These are phyloP conservation scores for Thermochaetoides thermophila DNA, from an alignment of 495 filamentous ascomycete species.

Conservation along the genomic window DNA sequence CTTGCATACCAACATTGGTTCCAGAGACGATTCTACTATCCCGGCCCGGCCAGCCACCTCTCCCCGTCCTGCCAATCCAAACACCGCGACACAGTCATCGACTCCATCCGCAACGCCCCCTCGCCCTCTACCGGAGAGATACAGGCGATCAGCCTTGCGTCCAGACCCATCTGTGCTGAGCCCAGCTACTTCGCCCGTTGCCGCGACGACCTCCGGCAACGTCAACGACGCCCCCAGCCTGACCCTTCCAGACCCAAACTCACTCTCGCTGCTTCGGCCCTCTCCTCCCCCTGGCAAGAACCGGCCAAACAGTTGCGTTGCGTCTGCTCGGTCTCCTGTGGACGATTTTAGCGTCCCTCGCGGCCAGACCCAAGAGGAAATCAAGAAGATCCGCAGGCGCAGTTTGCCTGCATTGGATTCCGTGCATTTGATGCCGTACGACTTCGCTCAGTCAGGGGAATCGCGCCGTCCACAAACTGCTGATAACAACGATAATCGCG, in stretches of 20 bases:
- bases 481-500: slow-evolving; percentile 27
- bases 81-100: slow-evolving; percentile 19
- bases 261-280: neutral
- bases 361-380: slow-evolving; percentile 39
- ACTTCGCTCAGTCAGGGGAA: slow-evolving; percentile 25
- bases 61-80: too few species aligned
- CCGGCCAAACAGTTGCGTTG: slow-evolving; percentile 36
- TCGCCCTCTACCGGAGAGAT: slow-evolving; percentile 38
- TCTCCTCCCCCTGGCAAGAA: too few species aligned
- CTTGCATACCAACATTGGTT: slow-evolving; percentile 5
- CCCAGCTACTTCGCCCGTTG: too few species aligned
- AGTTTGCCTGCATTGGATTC: slow-evolving; percentile 72
- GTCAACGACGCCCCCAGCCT: too few species aligned
- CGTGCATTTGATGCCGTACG: slow-evolving; percentile 27
- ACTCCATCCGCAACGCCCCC: slow-evolving; percentile 21
- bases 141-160: slow-evolving; percentile 33
- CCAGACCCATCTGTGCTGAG: slow-evolving; percentile 20
- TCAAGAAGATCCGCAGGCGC: slow-evolving; percentile 64
- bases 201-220: too few species aligned
- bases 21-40: slow-evolving; percentile 21
- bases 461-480: slow-evolving; percentile 22
- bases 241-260: too few species aligned
- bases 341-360: slow-evolving; percentile 41
- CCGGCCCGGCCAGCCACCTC: too few species aligned
- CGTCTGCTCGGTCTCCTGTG: slow-evolving; percentile 21